These are phyloP conservation scores for Carex arenaria DNA, from an alignment of 202 grass and related monocot species.

Conservation along the genomic window DNA sequence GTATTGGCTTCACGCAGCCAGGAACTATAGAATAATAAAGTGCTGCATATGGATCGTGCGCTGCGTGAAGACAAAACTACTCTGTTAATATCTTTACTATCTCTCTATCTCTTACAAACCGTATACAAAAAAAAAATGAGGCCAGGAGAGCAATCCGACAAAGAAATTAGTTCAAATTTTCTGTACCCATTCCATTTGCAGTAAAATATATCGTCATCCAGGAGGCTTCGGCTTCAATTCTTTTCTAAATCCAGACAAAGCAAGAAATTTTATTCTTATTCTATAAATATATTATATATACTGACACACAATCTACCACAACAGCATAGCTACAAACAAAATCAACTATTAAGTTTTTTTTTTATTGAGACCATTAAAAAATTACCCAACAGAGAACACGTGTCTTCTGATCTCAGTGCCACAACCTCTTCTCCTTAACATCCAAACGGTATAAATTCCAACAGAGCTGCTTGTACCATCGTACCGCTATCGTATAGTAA, in stretches of 20 bases:
- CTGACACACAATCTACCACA: background rate
- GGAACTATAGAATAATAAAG: too few species aligned
- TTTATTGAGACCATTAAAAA: background rate
- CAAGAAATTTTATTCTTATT: background rate
- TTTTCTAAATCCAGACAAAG: background rate
- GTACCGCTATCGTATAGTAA: background rate
- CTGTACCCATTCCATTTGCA: background rate
- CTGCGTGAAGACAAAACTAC: too few species aligned
- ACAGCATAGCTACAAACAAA: background rate
- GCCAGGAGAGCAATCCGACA: background rate
- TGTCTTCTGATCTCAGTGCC: background rate
- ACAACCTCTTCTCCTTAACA: too few species aligned
- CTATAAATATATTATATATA: background rate
- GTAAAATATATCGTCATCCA: background rate
- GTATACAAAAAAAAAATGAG: background rate
- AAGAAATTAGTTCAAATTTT: background rate
- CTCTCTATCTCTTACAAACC: background rate
- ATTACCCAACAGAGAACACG: background rate
- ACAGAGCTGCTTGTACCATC: background rate
- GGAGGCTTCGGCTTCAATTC: background rate
- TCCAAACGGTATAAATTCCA: conserved; percentile 6
- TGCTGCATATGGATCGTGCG: too few species aligned
- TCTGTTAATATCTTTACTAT: too few species aligned
- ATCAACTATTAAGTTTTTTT: background rate
- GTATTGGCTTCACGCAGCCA: too few species aligned